These are phyloP conservation scores for Botrytis tulipae DNA, from an alignment of 2,329 filamentous ascomycete genomes.

Conservation along the genomic window DNA sequence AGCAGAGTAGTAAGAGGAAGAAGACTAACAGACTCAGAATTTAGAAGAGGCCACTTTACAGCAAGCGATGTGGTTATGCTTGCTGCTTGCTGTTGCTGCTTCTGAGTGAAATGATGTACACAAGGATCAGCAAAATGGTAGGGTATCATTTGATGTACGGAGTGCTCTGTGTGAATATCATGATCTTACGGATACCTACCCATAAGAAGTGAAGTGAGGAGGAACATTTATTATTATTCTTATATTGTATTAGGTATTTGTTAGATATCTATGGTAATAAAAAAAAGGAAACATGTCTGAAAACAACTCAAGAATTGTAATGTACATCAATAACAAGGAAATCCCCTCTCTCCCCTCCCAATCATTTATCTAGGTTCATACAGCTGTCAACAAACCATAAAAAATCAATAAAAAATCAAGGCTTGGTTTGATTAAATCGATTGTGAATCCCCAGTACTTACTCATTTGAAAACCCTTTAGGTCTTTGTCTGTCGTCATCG, in stretches of 20 bases:
- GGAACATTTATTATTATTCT: not conserved
- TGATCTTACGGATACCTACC: not conserved
- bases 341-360: not conserved
- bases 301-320: conserved; percentile 3
- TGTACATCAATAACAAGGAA: conserved; percentile 6
- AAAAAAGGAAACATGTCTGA: not conserved
- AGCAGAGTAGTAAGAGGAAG: not conserved
- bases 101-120: not conserved
- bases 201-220: not conserved
- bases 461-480: not conserved
- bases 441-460: not conserved
- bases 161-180: not conserved
- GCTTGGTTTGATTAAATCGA: not conserved
- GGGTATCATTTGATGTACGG: not conserved
- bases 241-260: not conserved
- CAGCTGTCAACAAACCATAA: not conserved
- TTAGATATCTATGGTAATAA: not conserved
- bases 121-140: conserved; percentile 5
- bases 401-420: conserved; percentile 1
- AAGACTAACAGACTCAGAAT: not conserved
- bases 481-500: conserved; percentile 19
- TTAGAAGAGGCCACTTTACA: not conserved
- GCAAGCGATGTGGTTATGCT: not conserved
- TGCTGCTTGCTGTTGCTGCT: not conserved
- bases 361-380: not conserved